Conservation (phyloP, 2,329 filamentous ascomycete genomes). For the Malbranchea zuffiana region DNA sequence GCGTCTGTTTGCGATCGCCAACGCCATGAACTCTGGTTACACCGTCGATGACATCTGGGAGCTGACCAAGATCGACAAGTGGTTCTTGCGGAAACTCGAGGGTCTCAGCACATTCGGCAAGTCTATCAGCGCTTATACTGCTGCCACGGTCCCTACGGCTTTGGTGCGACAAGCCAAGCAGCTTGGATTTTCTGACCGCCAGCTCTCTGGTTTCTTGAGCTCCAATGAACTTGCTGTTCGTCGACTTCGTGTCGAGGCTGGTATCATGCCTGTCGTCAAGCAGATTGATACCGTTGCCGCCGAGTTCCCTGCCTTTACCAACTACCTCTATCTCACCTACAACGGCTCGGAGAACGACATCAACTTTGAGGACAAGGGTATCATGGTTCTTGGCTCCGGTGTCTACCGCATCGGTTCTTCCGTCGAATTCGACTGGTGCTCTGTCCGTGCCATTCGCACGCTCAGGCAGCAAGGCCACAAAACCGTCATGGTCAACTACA, state of each 20-base stretch:
- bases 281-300: constrained; percentile 98
- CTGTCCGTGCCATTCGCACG: constrained; percentile 84
- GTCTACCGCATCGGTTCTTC: constrained; percentile 96
- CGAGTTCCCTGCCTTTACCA: constrained; percentile 87
- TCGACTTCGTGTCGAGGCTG: constrained; percentile 69
- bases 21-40: constrained; percentile 92
- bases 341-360: constrained; percentile 82
- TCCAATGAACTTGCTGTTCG: constrained; percentile 89
- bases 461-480: constrained; percentile 75
- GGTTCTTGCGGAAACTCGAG: constrained; percentile 91
- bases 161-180: constrained; percentile 78
- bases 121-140: constrained; percentile 58
- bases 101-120: constrained; percentile 81
- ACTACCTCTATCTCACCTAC: constrained; percentile 95
- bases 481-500: constrained; percentile 93
- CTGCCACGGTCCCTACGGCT: constrained; percentile 52
- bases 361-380: constrained; percentile 72
- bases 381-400: constrained; percentile 93
- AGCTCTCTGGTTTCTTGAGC: constrained; percentile 86
- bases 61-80: constrained; percentile 96
- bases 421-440: constrained; percentile 99
- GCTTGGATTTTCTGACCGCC: constrained; percentile 86
- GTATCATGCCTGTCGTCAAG: constrained; percentile 83
- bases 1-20: constrained; percentile 92
- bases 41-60: constrained; percentile 96